Evolutionary conservation across 371 early-diverging fungal genomes (phyloP).

Genomic region (Mucor mucedo): DNA sequence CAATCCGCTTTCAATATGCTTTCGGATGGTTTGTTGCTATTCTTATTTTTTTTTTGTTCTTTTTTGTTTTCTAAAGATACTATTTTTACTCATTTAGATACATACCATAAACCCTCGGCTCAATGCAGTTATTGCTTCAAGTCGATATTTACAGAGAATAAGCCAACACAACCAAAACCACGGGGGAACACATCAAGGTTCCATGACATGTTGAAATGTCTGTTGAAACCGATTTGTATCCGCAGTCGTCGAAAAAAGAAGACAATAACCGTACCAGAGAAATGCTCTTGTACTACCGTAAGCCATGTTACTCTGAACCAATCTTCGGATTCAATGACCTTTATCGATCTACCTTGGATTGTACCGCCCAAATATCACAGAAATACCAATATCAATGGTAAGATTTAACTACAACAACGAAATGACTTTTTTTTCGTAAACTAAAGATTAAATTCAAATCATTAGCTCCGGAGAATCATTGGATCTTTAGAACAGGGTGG

Average conservation of each 20-base stretch:
- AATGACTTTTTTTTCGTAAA: too few relatives aligned
- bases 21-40: not conserved
- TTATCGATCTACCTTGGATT: constrained; percentile 11
- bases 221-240: too few relatives aligned
- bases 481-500: constrained; percentile 32
- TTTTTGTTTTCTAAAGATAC: not conserved
- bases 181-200: too few relatives aligned
- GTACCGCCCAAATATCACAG: constrained; percentile 17
- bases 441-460: too few relatives aligned
- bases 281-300: not conserved
- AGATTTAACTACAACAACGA: too few relatives aligned
- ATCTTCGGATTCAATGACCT: constrained; percentile 11
- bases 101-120: not conserved
- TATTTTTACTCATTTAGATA: not conserved
- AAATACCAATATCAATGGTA: not conserved
- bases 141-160: too few relatives aligned
- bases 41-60: too few relatives aligned
- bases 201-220: too few relatives aligned
- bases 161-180: not conserved
- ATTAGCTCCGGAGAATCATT: constrained; percentile 6
- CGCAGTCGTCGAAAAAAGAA: not conserved
- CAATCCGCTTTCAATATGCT: not conserved
- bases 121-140: too few relatives aligned
- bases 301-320: not conserved
- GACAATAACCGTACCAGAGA: not conserved